A percentile compares a stretch with the other conserved stretches of the same genome.
Conservation (phyloP, 2,329 filamentous ascomycete species). For the Rachicladosporium sp. region DNA sequence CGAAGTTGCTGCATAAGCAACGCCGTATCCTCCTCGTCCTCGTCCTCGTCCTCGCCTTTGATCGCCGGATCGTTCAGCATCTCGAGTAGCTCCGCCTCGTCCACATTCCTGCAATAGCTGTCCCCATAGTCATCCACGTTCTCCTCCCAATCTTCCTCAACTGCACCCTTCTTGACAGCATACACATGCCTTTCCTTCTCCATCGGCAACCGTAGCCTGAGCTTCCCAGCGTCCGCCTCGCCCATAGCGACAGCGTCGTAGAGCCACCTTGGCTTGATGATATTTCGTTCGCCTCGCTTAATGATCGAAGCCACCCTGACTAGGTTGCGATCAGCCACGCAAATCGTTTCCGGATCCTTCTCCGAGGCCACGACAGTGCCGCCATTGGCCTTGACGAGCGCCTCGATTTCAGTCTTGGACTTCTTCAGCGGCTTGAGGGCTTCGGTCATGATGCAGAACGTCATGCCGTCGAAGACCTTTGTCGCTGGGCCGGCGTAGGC, state of each 20-base stretch:
- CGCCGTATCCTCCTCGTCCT: no score
- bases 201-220: constrained; percentile 47
- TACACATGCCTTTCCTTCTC: constrained; percentile 62
- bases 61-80: constrained; percentile 36
- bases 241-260: constrained; percentile 61
- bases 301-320: constrained; percentile 76
- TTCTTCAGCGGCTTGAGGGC: constrained; percentile 57
- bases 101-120: constrained; percentile 64
- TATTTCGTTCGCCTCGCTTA: constrained; percentile 56
- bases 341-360: constrained; percentile 50
- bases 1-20: no score
- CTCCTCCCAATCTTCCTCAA: constrained; percentile 34
- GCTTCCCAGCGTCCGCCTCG: constrained; percentile 30
- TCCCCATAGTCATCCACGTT: constrained; percentile 71
- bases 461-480: constrained; percentile 60
- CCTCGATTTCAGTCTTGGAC: constrained; percentile 66
- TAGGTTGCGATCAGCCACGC: constrained; percentile 65
- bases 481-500: constrained; percentile 47
- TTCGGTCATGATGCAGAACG: constrained; percentile 73
- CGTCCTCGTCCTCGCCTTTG: constrained; percentile 40
- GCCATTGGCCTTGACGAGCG: constrained; percentile 70
- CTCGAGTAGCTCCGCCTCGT: constrained; percentile 47
- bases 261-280: constrained; percentile 73
- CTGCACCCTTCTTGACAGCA: constrained; percentile 43
- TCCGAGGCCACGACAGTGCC: constrained; percentile 68